Evolutionary conservation across 1,139 yeast species (phyloP).

Genomic region (Candida sanyaensis): DNA sequence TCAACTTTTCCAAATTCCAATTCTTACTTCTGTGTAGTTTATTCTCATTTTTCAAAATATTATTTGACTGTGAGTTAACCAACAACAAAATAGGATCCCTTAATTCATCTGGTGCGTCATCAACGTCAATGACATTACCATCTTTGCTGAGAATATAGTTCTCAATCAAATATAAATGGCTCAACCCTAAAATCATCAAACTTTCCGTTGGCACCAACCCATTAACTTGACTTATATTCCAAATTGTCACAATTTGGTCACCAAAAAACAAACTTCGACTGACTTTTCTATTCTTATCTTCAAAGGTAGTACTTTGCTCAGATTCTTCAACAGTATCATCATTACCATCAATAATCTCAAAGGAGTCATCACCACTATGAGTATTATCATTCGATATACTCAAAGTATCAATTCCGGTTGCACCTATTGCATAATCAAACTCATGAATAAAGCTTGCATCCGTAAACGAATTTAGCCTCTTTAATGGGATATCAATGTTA

Average conservation of each 20-base stretch:
- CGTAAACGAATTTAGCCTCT: slow-evolving; percentile 18
- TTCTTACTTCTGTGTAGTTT: slow-evolving; percentile 47
- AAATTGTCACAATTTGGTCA: slow-evolving; percentile 69
- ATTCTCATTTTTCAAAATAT: slow-evolving; percentile 19
- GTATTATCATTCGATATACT: slow-evolving; percentile 23
- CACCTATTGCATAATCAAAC: slow-evolving; percentile 19
- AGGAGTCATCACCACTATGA: slow-evolving; percentile 27
- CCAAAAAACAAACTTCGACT: slow-evolving; percentile 66
- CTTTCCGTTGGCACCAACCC: slow-evolving; percentile 78
- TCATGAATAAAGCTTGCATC: slow-evolving; percentile 13
- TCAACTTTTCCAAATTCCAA: slow-evolving; percentile 60
- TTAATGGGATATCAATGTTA: slow-evolving; percentile 40
- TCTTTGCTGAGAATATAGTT: slow-evolving; percentile 63
- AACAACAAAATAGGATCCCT: slow-evolving; percentile 70
- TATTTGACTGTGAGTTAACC: slow-evolving; percentile 42
- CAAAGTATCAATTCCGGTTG: slow-evolving; percentile 27
- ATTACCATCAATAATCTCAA: slow-evolving; percentile 30
- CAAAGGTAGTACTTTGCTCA: slow-evolving; percentile 32
- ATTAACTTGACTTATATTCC: slow-evolving; percentile 73
- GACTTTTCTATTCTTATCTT: slow-evolving; percentile 74
- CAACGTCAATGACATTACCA: slow-evolving; percentile 66
- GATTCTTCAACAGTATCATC: slow-evolving; percentile 18
- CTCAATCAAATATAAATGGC: slow-evolving; percentile 66
- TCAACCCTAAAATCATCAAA: slow-evolving; percentile 64
- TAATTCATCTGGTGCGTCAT: slow-evolving; percentile 58